Evolutionary conservation across 2,329 filamentous ascomycete genomes (phyloP).

Genomic region (Tolypocladium ovalisporum): DNA sequence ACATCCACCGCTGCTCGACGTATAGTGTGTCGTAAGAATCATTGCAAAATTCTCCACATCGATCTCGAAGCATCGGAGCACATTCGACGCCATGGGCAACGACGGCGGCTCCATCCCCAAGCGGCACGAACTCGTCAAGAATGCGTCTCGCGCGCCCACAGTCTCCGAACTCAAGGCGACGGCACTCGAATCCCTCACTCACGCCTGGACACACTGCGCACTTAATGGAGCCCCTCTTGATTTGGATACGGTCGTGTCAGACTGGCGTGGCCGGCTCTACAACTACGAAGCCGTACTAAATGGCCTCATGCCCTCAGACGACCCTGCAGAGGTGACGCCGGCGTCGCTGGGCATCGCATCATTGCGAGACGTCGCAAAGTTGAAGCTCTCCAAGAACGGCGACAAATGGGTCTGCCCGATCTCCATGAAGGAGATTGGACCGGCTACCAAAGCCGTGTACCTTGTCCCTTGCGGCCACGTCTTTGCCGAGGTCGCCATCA

Average conservation of each 20-base stretch:
- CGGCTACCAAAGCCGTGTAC: constrained; percentile 71
- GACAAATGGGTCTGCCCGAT: constrained; percentile 75
- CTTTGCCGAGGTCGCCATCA: constrained; percentile 78
- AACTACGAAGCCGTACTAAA: constrained; percentile 84
- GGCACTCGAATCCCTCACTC: constrained; percentile 71
- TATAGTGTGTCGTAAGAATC: too few relatives aligned
- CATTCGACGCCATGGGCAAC: constrained; percentile 69
- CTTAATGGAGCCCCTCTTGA: constrained; percentile 70
- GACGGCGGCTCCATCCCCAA: constrained; percentile 95
- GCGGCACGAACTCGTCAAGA: constrained; percentile 89
- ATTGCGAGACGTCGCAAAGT: constrained; percentile 75
- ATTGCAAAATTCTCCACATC: not conserved
- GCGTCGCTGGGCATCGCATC: constrained; percentile 56
- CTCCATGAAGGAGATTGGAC: constrained; percentile 75
- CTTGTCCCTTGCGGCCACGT: constrained; percentile 92
- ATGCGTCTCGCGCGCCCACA: constrained; percentile 73
- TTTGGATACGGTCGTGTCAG: constrained; percentile 65
- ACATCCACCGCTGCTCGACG: not conserved
- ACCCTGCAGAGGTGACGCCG: constrained; percentile 38
- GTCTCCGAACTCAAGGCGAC: constrained; percentile 82
- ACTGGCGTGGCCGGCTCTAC: constrained; percentile 75
- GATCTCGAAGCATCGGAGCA: too few relatives aligned
- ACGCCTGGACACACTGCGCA: constrained; percentile 80
- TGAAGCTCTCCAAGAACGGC: constrained; percentile 51
- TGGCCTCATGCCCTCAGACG: constrained; percentile 47